Percentiles rank a stretch among this genome's conserved stretches.
Evolutionary conservation across 164 flowering plant species (phyloP).

Genomic region (Annona squamosa): DNA sequence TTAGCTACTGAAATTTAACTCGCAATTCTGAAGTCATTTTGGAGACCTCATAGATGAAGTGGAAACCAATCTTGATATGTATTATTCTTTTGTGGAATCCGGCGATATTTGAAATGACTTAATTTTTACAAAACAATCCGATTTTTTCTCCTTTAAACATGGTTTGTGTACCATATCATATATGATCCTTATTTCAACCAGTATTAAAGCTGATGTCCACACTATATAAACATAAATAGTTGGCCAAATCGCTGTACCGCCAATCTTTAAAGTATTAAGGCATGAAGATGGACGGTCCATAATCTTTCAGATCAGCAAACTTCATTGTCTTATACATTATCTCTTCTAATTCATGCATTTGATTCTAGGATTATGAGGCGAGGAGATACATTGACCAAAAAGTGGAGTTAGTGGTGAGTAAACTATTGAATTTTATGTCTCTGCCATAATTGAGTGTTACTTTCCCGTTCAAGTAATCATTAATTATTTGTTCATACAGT

Average conservation of each 20-base stretch:
- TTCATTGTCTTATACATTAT: not conserved
- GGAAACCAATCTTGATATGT: no score
- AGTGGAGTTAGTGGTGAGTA: slow-evolving; percentile 64
- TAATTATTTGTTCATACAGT: slow-evolving; percentile 33
- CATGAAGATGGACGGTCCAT: not conserved
- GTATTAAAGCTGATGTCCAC: not conserved
- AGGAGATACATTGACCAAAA: slow-evolving; percentile 63
- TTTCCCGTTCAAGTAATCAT: not conserved
- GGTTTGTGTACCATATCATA: not conserved
- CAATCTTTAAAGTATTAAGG: no score
- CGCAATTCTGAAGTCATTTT: no score
- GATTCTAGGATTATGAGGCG: slow-evolving; percentile 63
- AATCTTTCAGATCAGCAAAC: not conserved
- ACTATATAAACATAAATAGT: not conserved
- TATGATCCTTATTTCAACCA: not conserved
- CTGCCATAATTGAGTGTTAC: not conserved
- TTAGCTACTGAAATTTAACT: no score
- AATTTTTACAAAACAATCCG: no score
- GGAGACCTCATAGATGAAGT: no score
- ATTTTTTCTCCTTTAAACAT: not conserved
- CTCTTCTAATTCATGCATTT: not conserved
- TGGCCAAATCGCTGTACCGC: not conserved
- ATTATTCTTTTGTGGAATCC: no score
- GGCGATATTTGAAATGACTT: no score
- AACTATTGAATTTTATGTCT: not conserved